A percentile compares a stretch with the other conserved stretches of the same genome.
Conservation (phyloP, 2,329 filamentous ascomycete species). For the Teratosphaeria epicoccoides region DNA sequence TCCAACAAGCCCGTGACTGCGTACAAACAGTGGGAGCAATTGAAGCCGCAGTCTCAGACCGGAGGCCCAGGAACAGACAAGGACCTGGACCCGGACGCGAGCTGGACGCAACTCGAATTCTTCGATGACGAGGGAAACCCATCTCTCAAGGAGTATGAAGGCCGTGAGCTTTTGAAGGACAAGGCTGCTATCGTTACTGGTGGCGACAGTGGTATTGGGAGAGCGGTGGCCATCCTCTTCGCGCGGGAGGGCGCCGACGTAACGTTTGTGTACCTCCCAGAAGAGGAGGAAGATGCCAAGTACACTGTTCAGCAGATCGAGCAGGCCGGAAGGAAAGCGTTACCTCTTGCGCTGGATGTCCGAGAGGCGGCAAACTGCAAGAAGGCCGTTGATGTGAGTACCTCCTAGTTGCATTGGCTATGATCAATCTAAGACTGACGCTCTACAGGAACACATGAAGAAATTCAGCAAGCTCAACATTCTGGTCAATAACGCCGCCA, state of each 20-base stretch:
- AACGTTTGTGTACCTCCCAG: constrained; percentile 61
- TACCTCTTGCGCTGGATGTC: constrained; percentile 55
- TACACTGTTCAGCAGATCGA: constrained; percentile 63
- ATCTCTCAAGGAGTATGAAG: constrained; percentile 46
- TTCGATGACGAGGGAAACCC: constrained; percentile 24
- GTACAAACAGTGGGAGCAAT: constrained; percentile 14
- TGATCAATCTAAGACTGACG: neutral
- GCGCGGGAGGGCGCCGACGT: constrained; percentile 70
- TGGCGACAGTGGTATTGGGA: constrained; percentile 69
- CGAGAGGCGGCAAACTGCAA: constrained; percentile 56
- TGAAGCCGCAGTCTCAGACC: constrained; percentile 20
- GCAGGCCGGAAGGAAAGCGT: constrained; percentile 53
- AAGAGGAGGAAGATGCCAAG: constrained; percentile 66
- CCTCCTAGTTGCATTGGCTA: neutral
- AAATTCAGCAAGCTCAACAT: constrained; percentile 62
- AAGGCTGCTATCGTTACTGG: constrained; percentile 72
- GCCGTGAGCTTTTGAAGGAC: constrained; percentile 63
- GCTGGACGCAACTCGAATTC: constrained; percentile 25
- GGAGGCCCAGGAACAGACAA: constrained; percentile 23
- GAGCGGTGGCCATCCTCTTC: constrained; percentile 64
- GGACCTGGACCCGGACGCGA: constrained; percentile 22
- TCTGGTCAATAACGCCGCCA: constrained; percentile 53
- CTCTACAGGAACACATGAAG: constrained; percentile 43
- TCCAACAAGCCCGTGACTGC: constrained; percentile 11
- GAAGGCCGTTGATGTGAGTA: constrained; percentile 46